These are phyloP conservation scores for Drosera capensis DNA, from an alignment of 148 eudicot genomes.

Conservation along the genomic window DNA sequence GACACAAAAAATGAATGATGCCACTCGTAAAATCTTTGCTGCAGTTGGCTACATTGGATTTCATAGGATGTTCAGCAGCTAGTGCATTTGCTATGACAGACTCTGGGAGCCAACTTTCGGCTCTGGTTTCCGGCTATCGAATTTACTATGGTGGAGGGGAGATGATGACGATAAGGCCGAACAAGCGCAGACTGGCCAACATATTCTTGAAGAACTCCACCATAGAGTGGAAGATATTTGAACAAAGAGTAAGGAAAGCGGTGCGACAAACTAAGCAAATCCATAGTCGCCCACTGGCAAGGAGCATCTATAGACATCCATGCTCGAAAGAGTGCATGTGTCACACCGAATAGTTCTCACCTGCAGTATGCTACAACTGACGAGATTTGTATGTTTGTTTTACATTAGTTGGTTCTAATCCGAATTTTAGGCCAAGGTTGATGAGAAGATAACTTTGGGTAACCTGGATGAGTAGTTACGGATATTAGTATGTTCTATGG, in stretches of 20 bases:
- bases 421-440: too few species aligned
- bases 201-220: conserved; percentile 73
- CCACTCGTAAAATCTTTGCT: conserved; percentile 8
- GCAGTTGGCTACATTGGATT: conserved; percentile 93
- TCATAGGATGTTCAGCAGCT: conserved; percentile 77
- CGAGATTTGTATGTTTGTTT: too few species aligned
- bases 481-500: too few species aligned
- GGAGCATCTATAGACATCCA: conserved; percentile 40
- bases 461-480: too few species aligned
- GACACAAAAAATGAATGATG: not conserved
- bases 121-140: conserved; percentile 75
- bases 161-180: conserved; percentile 87
- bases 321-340: conserved; percentile 70
- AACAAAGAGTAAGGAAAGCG: conserved; percentile 76
- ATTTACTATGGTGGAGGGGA: conserved; percentile 82
- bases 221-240: conserved; percentile 82
- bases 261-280: conserved; percentile 82
- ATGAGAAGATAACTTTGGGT: too few species aligned
- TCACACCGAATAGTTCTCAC: conserved; percentile 4
- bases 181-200: conserved; percentile 88
- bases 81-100: conserved; percentile 94
- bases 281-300: conserved; percentile 50
- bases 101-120: conserved; percentile 92
- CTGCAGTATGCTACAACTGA: not conserved
- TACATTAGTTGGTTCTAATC: too few species aligned